phyloP scores from a whole-genome alignment of 2,329 filamentous ascomycete species.

The Aspergillus flavus region DNA sequence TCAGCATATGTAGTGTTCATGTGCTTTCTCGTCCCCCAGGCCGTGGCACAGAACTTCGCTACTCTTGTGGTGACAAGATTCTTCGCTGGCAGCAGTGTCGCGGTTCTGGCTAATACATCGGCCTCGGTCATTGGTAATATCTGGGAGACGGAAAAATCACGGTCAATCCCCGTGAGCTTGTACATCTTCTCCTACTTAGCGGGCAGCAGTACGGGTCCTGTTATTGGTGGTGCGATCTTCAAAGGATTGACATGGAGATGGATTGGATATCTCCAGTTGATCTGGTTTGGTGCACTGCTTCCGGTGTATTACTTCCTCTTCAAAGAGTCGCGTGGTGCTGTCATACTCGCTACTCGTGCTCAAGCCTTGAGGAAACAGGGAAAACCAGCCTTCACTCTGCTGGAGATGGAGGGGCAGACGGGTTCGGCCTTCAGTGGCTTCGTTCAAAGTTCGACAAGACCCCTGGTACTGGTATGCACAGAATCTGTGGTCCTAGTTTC shows the following conservation, averaged over 20 bases:
- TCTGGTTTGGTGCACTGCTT: constrained; percentile 38
- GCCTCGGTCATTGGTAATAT: constrained; percentile 34
- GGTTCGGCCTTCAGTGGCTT: constrained; percentile 34
- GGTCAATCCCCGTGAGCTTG: constrained; percentile 44
- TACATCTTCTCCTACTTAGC: constrained; percentile 45
- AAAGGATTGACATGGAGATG: constrained; percentile 32
- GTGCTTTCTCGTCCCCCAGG: constrained; percentile 46
- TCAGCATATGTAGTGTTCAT: constrained; percentile 40
- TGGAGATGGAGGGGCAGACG: constrained; percentile 39
- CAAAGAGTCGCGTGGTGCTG: constrained; percentile 43
- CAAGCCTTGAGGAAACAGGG: constrained; percentile 36
- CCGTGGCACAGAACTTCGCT: constrained; percentile 48
- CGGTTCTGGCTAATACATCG: constrained; percentile 41
- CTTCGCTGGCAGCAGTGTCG: constrained; percentile 45
- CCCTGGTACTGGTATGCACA: constrained; percentile 40
- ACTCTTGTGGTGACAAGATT: constrained; percentile 47
- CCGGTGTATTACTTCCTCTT: constrained; percentile 43
- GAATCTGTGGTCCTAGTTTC: constrained; percentile 47
- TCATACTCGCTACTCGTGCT: constrained; percentile 41
- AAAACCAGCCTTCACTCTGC: constrained; percentile 27
- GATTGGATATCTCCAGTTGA: constrained; percentile 47
- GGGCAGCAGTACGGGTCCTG: constrained; percentile 47
- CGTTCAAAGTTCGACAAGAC: constrained; percentile 30
- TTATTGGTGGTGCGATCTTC: constrained; percentile 43
- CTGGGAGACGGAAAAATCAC: constrained; percentile 33